Percentiles rank a stretch among this genome's conserved stretches.
Conservation (phyloP, 2,329 filamentous ascomycete species). For the Boeremia exigua region DNA sequence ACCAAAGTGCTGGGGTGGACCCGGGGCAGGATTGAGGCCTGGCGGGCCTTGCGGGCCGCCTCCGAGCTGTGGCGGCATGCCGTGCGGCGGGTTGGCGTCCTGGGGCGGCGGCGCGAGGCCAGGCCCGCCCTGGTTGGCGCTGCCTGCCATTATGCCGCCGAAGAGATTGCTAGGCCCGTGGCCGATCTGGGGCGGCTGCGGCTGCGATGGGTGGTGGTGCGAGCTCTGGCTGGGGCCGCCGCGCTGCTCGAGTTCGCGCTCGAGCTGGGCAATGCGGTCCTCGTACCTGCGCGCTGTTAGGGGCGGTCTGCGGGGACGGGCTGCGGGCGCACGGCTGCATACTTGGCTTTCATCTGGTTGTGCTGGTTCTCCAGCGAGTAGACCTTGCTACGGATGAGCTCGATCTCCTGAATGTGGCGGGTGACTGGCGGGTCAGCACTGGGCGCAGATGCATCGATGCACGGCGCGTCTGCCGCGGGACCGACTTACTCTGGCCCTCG, state of each 20-base stretch:
- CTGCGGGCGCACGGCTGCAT: slow-evolving; percentile 46
- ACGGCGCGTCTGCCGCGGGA: background rate
- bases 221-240: slow-evolving; percentile 72
- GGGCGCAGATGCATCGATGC: background rate
- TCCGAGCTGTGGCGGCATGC: slow-evolving; percentile 64
- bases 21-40: slow-evolving; percentile 62
- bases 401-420: slow-evolving; percentile 91
- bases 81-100: slow-evolving; percentile 64
- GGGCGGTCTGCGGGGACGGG: background rate
- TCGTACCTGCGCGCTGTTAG: slow-evolving; percentile 72
- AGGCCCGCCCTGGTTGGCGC: slow-evolving; percentile 79
- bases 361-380: slow-evolving; percentile 92
- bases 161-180: slow-evolving; percentile 91
- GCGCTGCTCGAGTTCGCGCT: slow-evolving; percentile 81
- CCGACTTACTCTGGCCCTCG: slow-evolving; percentile 86
- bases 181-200: slow-evolving; percentile 83
- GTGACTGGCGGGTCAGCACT: slow-evolving; percentile 65
- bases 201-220: slow-evolving; percentile 73
- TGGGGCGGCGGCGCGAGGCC: slow-evolving; percentile 76
- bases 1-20: slow-evolving; percentile 73
- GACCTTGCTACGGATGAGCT: slow-evolving; percentile 90
- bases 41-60: slow-evolving; percentile 76
- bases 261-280: slow-evolving; percentile 83
- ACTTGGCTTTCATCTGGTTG: slow-evolving; percentile 90
- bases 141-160: slow-evolving; percentile 92